Evolutionary conservation across 148 eudicot species (phyloP), one percentile per base, ranked within the genome.

Genomic region (Rhododendron molle): DNA sequence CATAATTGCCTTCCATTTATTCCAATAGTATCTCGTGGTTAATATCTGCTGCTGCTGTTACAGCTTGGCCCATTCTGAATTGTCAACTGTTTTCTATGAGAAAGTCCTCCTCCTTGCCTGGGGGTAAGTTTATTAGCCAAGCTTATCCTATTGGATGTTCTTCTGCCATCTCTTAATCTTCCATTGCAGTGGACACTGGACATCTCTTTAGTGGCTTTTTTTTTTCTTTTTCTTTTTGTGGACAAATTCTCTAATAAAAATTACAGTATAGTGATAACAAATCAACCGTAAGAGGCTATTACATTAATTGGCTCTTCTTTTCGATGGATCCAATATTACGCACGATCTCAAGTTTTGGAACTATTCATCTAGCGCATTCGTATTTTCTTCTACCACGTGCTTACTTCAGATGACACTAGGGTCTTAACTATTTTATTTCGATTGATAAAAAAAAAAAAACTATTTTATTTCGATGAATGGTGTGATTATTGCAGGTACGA

Each of bases 11-110:
- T 16, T 83, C 38, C 40, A 28, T 18, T 62, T 79, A 43, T n/a
- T 7, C 43, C 32, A n/a, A 2, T 36, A 16, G 26, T 67, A 56
- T 58, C 72, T 86, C 71, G 67, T 77, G 83, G 83, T 67, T 82
- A n/a, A 76, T 81, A 83, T 80, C 76, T 76, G 21, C 21, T 85
- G 34, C 72, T 88, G 26, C 52, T 40, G 8, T 88, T 80, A 85
- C 96, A 95, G 99, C 92, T 92, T 97, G 95, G 99, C 99, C 85
- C 99, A 97, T 92, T 97, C 99, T 32, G 99, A 97, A 88, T 83
- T 97, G 71, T 95, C 99, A 58, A 97, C 99, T 79, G 99, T 97
- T 81, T 97, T 97, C 92, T 97, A 94, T 85, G 99, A 97, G 91
- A 97, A 97, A 89, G 97, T 97, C 81, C 95, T 97, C 84, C 95